phyloP scores from a whole-genome alignment of 2,329 filamentous ascomycete species.

The Arachnomyces sp. region DNA sequence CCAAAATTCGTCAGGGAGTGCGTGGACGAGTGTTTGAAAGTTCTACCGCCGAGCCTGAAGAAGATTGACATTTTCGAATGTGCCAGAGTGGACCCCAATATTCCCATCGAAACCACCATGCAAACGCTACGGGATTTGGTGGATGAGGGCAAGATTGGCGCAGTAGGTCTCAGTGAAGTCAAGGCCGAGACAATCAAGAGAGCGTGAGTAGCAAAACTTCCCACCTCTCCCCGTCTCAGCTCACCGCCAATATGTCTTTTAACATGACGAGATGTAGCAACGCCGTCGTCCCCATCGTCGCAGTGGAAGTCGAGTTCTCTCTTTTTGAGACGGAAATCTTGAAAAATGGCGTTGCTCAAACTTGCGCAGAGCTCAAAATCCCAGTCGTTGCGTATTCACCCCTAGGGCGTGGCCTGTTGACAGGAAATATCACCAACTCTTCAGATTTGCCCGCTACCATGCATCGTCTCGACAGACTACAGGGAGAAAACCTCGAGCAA shows the following conservation, averaged over 20 bases:
- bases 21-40: constrained; percentile 46
- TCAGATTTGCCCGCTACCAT: constrained; percentile 45
- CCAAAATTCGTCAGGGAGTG: constrained; percentile 45
- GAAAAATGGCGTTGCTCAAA: constrained; percentile 50
- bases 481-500: too few relatives aligned
- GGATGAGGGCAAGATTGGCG: constrained; percentile 30
- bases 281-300: constrained; percentile 48
- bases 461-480: constrained; percentile 41
- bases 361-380: constrained; percentile 50
- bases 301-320: constrained; percentile 55
- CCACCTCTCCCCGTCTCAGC: too few relatives aligned
- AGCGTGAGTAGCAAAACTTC: constrained; percentile 22
- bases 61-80: constrained; percentile 53
- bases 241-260: too few relatives aligned
- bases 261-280: too few relatives aligned
- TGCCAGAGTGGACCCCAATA: constrained; percentile 45
- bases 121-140: constrained; percentile 22
- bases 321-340: constrained; percentile 51
- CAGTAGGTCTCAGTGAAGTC: constrained; percentile 29
- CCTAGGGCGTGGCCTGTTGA: constrained; percentile 50
- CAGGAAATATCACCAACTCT: constrained; percentile 40
- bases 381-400: constrained; percentile 55
- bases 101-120: constrained; percentile 39
- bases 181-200: constrained; percentile 34
- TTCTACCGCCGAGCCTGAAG: constrained; percentile 42